Conservation (phyloP, 257 asterid genomes). For the Verbascum thapsus region DNA sequence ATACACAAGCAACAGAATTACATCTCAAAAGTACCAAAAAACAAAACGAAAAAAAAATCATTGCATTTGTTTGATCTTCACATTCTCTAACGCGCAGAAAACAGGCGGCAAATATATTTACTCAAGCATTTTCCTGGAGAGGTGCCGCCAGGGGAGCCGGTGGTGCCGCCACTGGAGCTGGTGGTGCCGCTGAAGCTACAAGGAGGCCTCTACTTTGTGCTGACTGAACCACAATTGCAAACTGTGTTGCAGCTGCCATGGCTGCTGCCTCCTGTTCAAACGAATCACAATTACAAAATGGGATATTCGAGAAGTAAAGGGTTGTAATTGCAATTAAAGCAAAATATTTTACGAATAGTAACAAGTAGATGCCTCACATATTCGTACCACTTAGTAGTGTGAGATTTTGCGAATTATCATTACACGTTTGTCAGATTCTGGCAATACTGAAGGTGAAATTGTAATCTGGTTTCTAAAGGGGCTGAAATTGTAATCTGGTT, state of each 20-base stretch:
- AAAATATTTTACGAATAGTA: neutral
- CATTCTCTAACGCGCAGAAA: conserved; percentile 31
- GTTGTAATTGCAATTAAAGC: neutral
- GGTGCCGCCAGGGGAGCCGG: conserved; percentile 47
- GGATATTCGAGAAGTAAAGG: neutral
- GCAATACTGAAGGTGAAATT: too few species aligned
- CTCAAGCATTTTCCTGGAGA: conserved; percentile 58
- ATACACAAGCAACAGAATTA: conserved; percentile 35
- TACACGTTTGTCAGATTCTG: too few species aligned
- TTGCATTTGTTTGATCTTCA: conserved; percentile 16
- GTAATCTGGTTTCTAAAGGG: too few species aligned
- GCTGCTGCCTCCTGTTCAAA: conserved; percentile 84
- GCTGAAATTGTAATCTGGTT: too few species aligned
- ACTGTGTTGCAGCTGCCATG: conserved; percentile 75
- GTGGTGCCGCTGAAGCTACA: conserved; percentile 68
- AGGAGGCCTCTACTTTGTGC: conserved; percentile 85
- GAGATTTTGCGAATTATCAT: too few species aligned
- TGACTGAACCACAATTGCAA: conserved; percentile 86
- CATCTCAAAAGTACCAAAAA: conserved; percentile 23
- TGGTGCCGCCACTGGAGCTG: too few species aligned
- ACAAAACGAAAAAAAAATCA: conserved; percentile 8
- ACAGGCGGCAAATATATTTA: neutral
- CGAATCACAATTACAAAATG: conserved; percentile 17
- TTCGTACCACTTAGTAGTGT: too few species aligned
- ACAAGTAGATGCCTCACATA: too few species aligned